Conservation (phyloP, 164 flowering plant species). For the Aristolochia fimbriata region DNA sequence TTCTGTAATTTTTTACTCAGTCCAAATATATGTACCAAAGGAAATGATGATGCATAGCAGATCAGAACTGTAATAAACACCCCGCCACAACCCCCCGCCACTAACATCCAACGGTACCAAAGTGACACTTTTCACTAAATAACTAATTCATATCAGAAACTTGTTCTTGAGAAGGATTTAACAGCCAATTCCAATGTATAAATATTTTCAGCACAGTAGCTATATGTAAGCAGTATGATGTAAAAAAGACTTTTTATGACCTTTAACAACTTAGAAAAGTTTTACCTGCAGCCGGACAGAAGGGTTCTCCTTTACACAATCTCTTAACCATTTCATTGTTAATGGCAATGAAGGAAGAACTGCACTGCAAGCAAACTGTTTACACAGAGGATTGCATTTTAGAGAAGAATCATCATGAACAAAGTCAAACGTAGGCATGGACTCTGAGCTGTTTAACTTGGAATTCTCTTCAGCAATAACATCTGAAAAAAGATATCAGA, state of each 20-base stretch:
- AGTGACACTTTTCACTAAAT: not conserved
- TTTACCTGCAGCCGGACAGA: slow-evolving; percentile 61
- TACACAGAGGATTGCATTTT: slow-evolving; percentile 24
- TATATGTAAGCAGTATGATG: no score
- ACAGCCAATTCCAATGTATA: no score
- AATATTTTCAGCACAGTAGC: no score
- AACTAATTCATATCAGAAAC: no score
- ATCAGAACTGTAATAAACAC: no score
- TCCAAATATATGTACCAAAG: no score
- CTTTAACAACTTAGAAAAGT: not conserved
- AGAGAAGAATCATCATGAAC: slow-evolving; percentile 27
- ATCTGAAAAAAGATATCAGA: slow-evolving; percentile 19
- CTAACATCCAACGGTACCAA: not conserved
- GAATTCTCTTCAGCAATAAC: slow-evolving; percentile 17
- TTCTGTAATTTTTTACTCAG: no score
- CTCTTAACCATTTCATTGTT: slow-evolving; percentile 69
- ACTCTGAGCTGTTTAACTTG: slow-evolving; percentile 13
- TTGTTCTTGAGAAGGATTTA: no score
- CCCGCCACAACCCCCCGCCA: no score
- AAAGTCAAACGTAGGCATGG: slow-evolving; percentile 34
- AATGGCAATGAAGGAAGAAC: slow-evolving; percentile 69
- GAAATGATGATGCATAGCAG: no score
- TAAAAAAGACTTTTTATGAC: no score
- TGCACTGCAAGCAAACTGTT: slow-evolving; percentile 30
- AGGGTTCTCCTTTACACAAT: slow-evolving; percentile 53